Base-by-base conservation (phyloP, 768 basidiomycete genomes). In the Steccherinum ochraceum region DNA sequence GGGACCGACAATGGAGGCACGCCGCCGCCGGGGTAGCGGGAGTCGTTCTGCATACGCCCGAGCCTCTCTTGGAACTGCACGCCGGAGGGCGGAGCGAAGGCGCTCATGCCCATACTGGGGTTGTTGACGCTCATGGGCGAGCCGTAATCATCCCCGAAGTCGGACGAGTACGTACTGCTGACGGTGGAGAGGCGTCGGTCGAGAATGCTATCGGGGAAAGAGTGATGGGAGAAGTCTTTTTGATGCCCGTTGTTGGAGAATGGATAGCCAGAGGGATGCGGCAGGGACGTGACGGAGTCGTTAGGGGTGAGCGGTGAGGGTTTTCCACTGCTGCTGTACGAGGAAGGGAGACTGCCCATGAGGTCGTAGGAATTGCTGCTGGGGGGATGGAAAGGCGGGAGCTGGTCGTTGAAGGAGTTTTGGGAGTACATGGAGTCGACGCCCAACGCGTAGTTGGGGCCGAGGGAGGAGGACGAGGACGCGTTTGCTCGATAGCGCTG, bases 301-400 rank as follows among this genome's bases (percentile, higher is more conserved):
- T 67, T 82, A 26, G 86, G 85, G 12, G 84, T 84, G 41, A 87
- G 72, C 0, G 88, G 85, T 18, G 88, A 88, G 46, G 82, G 83
- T 66, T 87, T 89, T 55, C 85, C 86, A 52, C 80, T 83, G 70
- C 74, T 76, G 70, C 74, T 76, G 68, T 82, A 80, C 13, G 81
- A 83, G 2, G 83, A 82, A 20, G 81, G 72, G 19, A 84, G 69
- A 55, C 77, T 78, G 64, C 71, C 70, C 64, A 83, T 81, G 59
- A 84, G 75, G 63, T 84, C 84, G 67, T 85, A 88, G 11, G 81
- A 73, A 63, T 73, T 72, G 49, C 71, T 62, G 57, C 71, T 77
- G 10, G 78, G 69, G 41, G 72, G 68, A 26, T 72, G 72, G 67
- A 84, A 86, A 11, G 81, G 68, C 16, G 79, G 75, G 0, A 84